phyloP scores from a whole-genome alignment of 257 asterid genomes.

The Craterostigma plantagineum region DNA sequence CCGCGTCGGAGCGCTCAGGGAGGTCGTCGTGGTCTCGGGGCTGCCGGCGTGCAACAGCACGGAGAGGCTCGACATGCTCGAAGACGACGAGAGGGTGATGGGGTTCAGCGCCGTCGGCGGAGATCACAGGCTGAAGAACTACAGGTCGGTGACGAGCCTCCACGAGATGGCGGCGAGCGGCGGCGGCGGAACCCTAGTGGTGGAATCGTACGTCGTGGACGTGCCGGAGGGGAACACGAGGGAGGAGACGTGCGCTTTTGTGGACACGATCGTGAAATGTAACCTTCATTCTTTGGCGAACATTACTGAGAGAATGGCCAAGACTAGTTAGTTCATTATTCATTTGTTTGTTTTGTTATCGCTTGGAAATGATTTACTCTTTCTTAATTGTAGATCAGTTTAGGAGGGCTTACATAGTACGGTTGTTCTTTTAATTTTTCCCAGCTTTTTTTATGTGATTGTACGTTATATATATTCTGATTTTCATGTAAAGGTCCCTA shows the following conservation, averaged over 20 bases:
- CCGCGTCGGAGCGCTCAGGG: constrained; percentile 17
- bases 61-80: constrained; percentile 35
- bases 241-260: constrained; percentile 30
- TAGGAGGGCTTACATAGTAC: too few species aligned
- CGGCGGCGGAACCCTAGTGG: constrained; percentile 16
- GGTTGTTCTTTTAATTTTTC: too few species aligned
- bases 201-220: constrained; percentile 28
- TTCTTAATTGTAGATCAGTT: too few species aligned
- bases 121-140: constrained; percentile 17
- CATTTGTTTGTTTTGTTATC: too few species aligned
- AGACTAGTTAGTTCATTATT: too few species aligned
- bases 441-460: too few species aligned
- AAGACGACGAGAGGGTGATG: constrained; percentile 31
- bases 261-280: constrained; percentile 30
- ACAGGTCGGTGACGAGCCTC: constrained; percentile 27
- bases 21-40: neutral
- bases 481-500: too few species aligned
- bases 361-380: too few species aligned
- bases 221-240: constrained; percentile 24
- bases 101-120: constrained; percentile 8
- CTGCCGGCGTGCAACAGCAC: constrained; percentile 32
- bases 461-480: too few species aligned
- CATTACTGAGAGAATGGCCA: constrained; percentile 13
- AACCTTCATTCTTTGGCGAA: constrained; percentile 28
- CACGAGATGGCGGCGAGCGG: constrained; percentile 11